Conservation (phyloP, 202 grass and related monocot genomes). For the Musa balbisiana region DNA sequence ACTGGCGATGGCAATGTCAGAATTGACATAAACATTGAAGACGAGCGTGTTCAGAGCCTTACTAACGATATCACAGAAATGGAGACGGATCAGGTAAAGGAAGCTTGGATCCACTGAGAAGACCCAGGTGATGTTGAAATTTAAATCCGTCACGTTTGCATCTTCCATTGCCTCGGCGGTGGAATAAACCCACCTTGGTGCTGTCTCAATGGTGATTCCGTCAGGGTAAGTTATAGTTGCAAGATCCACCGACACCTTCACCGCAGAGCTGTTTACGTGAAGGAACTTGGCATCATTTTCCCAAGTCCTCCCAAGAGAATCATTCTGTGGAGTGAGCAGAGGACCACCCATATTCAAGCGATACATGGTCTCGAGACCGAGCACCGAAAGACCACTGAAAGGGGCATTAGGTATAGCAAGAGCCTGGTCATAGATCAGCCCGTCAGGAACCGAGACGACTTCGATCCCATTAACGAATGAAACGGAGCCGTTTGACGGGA, state of each 20-base stretch:
- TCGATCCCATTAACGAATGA: conserved; percentile 50
- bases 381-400: conserved; percentile 35
- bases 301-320: conserved; percentile 58
- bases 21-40: conserved; percentile 53
- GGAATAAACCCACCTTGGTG: conserved; percentile 53
- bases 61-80: conserved; percentile 84
- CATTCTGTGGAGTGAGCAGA: conserved; percentile 48
- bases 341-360: conserved; percentile 54
- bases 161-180: conserved; percentile 37
- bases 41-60: conserved; percentile 32
- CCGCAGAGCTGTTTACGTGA: conserved; percentile 29
- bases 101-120: conserved; percentile 35
- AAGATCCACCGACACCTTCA: background rate
- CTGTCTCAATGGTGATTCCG: conserved; percentile 36
- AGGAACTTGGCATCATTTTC: conserved; percentile 31
- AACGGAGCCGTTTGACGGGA: conserved; percentile 35
- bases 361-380: conserved; percentile 44
- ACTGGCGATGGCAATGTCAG: conserved; percentile 18
- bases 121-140: conserved; percentile 68
- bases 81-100: conserved; percentile 56
- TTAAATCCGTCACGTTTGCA: conserved; percentile 6
- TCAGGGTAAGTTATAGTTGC: conserved; percentile 22
- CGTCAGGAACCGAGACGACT: conserved; percentile 45
- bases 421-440: conserved; percentile 37
- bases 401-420: conserved; percentile 27